A percentile compares a stretch with the other conserved stretches of the same genome.
phyloP scores from a whole-genome alignment of 345 rosid genomes.

The Eucalyptus cloeziana region DNA sequence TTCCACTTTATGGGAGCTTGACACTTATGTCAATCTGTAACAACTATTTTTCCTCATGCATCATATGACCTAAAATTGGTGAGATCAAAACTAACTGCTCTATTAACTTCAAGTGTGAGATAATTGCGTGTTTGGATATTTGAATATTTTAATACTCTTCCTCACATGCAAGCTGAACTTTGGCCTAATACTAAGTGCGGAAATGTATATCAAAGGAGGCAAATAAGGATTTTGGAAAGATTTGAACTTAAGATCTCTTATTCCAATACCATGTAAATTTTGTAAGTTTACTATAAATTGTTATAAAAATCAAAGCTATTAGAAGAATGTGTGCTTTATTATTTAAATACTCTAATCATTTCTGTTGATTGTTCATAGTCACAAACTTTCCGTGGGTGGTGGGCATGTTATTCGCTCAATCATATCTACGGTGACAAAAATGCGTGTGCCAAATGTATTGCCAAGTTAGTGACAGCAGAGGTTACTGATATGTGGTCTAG shows the following conservation, averaged over 20 bases:
- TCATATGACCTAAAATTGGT: background rate
- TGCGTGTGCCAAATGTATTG: background rate
- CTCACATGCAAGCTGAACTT: background rate
- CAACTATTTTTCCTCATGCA: background rate
- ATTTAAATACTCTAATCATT: background rate
- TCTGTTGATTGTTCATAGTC: background rate
- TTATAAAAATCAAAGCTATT: background rate
- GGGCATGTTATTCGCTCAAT: background rate
- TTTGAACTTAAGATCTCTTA: background rate
- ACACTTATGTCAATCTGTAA: background rate
- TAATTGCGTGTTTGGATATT: background rate
- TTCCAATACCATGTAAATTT: background rate
- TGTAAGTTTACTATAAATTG: background rate
- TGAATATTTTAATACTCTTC: background rate
- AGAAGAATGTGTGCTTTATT: background rate
- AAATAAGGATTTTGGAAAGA: background rate
- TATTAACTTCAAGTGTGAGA: background rate
- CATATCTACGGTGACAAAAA: background rate
- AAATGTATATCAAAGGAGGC: background rate
- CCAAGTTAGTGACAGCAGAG: background rate
- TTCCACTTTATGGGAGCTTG: background rate
- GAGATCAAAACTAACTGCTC: background rate
- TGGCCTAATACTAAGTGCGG: background rate
- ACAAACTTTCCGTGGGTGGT: background rate
- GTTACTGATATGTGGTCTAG: background rate